phyloP scores from a whole-genome alignment of 495 filamentous ascomycete species.

The Echria macrotheca region DNA sequence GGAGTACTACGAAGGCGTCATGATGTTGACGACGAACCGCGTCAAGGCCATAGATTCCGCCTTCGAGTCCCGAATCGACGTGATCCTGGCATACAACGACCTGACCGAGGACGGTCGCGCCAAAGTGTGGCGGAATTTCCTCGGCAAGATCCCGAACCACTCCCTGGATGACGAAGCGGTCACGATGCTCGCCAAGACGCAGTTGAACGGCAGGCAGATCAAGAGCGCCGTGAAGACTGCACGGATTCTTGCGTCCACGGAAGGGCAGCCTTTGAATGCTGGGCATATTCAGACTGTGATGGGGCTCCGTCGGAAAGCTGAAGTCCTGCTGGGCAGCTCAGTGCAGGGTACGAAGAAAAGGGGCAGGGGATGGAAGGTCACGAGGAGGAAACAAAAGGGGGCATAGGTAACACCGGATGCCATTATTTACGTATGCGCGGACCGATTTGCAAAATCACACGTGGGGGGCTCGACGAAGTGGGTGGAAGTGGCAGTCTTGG shows the following conservation, averaged over 20 bases:
- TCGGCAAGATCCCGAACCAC: conserved; percentile 16
- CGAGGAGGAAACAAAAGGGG: no score
- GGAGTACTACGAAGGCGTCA: conserved; percentile 50
- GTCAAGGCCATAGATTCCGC: conserved; percentile 40
- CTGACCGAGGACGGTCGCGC: conserved; percentile 26
- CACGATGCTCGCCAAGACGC: conserved; percentile 22
- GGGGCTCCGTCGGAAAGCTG: no score
- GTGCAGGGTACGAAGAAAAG: no score
- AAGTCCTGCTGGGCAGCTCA: no score
- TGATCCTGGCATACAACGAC: conserved; percentile 34
- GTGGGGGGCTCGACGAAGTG: no score
- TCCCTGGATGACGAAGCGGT: conserved; percentile 18
- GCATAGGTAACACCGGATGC: no score
- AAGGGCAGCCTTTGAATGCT: no score
- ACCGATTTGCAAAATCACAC: no score
- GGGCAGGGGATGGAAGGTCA: no score
- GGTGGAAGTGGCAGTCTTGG: no score
- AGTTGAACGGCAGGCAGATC: conserved; percentile 33
- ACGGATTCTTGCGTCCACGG: conserved; percentile 15
- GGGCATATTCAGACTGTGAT: no score
- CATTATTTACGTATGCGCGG: no score
- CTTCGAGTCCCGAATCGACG: conserved; percentile 47
- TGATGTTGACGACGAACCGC: conserved; percentile 48
- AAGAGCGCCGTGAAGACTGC: conserved; percentile 46
- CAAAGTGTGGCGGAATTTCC: conserved; percentile 25